Base-by-base conservation (phyloP, 345 rosid species). In the Populus davidiana region DNA sequence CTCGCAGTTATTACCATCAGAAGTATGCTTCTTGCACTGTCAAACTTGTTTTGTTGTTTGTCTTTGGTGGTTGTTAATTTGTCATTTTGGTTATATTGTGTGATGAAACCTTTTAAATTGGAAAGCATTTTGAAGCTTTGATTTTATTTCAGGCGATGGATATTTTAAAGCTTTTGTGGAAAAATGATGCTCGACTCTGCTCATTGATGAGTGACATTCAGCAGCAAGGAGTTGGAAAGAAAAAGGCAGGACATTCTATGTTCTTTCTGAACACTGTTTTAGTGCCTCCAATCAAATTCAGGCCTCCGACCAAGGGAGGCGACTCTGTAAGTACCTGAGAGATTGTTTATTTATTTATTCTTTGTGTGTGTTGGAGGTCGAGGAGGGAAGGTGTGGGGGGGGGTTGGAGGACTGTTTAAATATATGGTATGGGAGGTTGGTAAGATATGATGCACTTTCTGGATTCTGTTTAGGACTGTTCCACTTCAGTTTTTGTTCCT, bases 221-320 rank as follows among this genome's bases (percentile, higher is more conserved):
- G 90, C 89, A 87, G 86, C 83, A 80, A 69, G 86, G 85, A 74
- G 86, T 76, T 77, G 84, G 85, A 47, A 83, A 33, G 41, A 36
- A 77, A 49, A 86, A 85, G 75, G 73, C 77, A 23, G 94, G 91
- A 44, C 82, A 85, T 52, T 83, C 85, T 43, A 92, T 93, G 91
- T 96, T 92, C 81, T 93, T 96, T 83, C 77, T 96, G 76, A 93
- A 90, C 77, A 86, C 89, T 71, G 72, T 96, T 85, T 88, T 93
- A 67, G 98, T 93, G 59, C 92, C 97, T 79, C 98, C 99, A 54
- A 91, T 82, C 79, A 96, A 90, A 85, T 96, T 96, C 75, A 91
- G 98, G 61, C 92, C 97, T 6, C 95, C 96, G 7, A 81, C 98
- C 38, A 90, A 88, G 83, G 96, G 96, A 43, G 95, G 94, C 52